A percentile compares a stretch with the other conserved stretches of the same genome.
These are phyloP conservation scores for Pseudocercospora macadamiae DNA, from an alignment of 2,329 filamentous ascomycete genomes.

Conservation along the genomic window DNA sequence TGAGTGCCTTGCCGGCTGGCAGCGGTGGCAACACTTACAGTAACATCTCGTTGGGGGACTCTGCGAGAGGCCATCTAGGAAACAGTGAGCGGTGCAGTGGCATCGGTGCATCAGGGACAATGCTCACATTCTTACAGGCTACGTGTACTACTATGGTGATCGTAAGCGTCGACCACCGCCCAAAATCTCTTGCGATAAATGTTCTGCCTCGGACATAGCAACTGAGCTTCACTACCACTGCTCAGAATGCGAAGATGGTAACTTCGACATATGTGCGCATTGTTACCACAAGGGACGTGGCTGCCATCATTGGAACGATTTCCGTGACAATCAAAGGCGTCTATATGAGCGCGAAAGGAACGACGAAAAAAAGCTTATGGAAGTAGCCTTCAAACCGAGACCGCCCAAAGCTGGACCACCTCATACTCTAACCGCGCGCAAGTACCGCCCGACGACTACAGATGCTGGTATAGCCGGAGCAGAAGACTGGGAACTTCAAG, in stretches of 20 bases:
- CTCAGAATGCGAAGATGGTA: background rate
- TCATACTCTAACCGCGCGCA: background rate
- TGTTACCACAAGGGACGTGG: background rate
- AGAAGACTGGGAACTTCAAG: background rate
- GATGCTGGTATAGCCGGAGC: background rate
- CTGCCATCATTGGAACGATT: background rate
- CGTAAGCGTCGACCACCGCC: background rate
- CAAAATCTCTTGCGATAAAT: background rate
- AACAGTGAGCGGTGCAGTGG: background rate
- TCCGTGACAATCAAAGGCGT: background rate
- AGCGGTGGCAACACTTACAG: background rate
- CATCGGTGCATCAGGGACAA: background rate
- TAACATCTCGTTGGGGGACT: background rate
- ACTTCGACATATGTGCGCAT: background rate
- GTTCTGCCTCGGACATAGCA: background rate
- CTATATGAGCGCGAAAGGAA: background rate
- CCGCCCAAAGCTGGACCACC: background rate
- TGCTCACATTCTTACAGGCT: background rate
- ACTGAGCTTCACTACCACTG: background rate
- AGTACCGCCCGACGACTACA: background rate
- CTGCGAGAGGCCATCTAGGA: background rate
- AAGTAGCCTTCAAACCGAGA: background rate
- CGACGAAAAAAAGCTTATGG: background rate
- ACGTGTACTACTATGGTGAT: background rate
- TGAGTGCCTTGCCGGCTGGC: background rate